Evolutionary conservation across 2,329 filamentous ascomycete genomes (phyloP), one percentile per base, ranked within the genome.

Genomic region (Cladobotryum mycophilum): DNA sequence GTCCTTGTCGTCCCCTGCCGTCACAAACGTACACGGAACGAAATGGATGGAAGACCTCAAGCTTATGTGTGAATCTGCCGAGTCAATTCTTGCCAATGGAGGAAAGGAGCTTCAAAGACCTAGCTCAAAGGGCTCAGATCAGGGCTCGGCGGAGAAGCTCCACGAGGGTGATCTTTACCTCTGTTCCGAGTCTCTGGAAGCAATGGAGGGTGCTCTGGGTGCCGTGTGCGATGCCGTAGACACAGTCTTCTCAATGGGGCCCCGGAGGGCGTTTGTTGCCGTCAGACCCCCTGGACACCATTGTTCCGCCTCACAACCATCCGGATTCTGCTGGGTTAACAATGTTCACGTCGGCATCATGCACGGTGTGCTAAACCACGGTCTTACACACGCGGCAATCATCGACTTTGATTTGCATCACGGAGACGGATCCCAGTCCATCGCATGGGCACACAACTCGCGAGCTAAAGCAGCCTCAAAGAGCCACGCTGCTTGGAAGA

Each of bases 261-360:
- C 86, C 18, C 82, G 79, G 42, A 82, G 89, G 49, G 90, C 91
- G 0, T 99, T 99, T 66, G 89, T 97, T 45, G 91, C 87, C 25
- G 87, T 97, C 45, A 84, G 93, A 33, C 93, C 93, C 4, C 93
- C 93, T 0, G 93, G 93, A 1, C 93, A 99, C 65, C 93, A 99
- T 64, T 99, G 93, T 69, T 96, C 92, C 2, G 82, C 89, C 4
- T 82, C 86, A 45, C 85, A 86, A 60, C 93, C 93, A 0, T 96
- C 92, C 2, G 93, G 93, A 0, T 99, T 99, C 65, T 99, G 93
- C 71, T 99, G 93, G 92, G 73, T 99, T 46, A 99, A 99, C 68
- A 99, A 99, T 64, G 90, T 99, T 1, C 92, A 97, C 64, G 89
- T 99, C 18, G 93, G 92, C 0, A 96, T 99, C 57, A 88, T 95